Percentiles rank a stretch among this genome's conserved stretches.
phyloP scores from a whole-genome alignment of 495 filamentous ascomycete genomes.

The Penicillium argentinense region DNA sequence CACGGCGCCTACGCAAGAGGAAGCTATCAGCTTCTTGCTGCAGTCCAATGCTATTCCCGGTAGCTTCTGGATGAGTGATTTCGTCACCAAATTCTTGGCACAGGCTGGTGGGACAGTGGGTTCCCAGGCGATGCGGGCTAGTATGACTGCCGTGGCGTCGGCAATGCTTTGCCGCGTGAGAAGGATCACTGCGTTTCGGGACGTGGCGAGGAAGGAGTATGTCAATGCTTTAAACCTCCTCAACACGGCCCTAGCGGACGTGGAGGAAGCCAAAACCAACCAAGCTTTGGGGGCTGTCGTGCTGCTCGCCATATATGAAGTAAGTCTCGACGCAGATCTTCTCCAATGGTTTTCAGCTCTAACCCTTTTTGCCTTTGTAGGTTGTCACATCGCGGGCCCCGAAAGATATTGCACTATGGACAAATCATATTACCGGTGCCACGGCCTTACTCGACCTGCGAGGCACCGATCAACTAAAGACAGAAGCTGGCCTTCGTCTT shows the following conservation, averaged over 20 bases:
- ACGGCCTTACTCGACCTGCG: constrained; percentile 56
- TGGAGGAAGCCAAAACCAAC: constrained; percentile 57
- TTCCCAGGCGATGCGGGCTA: constrained; percentile 40
- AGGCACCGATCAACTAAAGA: constrained; percentile 56
- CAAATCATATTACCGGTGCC: constrained; percentile 60
- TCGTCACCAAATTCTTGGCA: constrained; percentile 23
- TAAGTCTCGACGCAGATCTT: constrained; percentile 19
- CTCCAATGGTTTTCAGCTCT: constrained; percentile 17
- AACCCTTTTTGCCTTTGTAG: no score
- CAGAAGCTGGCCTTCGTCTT: constrained; percentile 52
- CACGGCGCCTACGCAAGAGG: constrained; percentile 28
- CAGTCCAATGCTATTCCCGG: constrained; percentile 40
- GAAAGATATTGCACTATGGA: constrained; percentile 52
- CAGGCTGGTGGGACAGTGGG: constrained; percentile 20
- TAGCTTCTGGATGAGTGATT: constrained; percentile 30
- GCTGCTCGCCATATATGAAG: constrained; percentile 53
- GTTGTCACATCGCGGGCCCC: constrained; percentile 50
- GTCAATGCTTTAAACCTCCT: constrained; percentile 46
- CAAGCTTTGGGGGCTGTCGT: constrained; percentile 61
- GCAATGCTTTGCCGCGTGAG: constrained; percentile 49
- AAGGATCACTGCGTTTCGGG: constrained; percentile 31
- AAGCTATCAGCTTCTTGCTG: constrained; percentile 46
- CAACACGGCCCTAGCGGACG: constrained; percentile 54
- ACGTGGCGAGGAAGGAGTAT: constrained; percentile 47
- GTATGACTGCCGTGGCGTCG: constrained; percentile 50